Evolutionary conservation across 495 filamentous ascomycete species (phyloP), one percentile per base, ranked within the genome.

Genomic region (Talaromyces wortmannii): DNA sequence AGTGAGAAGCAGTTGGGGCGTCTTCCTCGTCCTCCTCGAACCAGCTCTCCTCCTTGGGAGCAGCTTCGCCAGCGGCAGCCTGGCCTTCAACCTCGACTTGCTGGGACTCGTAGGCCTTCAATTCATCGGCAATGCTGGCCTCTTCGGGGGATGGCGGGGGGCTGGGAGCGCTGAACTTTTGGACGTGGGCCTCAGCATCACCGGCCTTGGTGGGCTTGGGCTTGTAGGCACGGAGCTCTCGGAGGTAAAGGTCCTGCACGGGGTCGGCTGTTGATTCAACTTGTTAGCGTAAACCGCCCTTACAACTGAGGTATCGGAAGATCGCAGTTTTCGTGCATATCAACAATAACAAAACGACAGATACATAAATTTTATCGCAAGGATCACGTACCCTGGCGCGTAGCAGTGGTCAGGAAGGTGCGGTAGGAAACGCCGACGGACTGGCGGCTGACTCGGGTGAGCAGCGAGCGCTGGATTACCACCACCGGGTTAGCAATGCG

Each of bases 201-300:
- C 80, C 79, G 50, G 91, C 76, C 77, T 97, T 97, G 77, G 91
- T 63, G 50, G 86, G 79, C 17, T 86, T 74, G 40, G 88, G 79
- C 80, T 97, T 99, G 85, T 92, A 97, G 72, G 83, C 80, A 71
- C 89, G 91, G 62, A 99, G 84, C 72, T 97, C 92, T 62, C 83
- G 83, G 63, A 99, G 86, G 82, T 97, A 99, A 63, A 99, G 83
- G 60, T 97, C 92, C 76, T 96, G 94, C 61, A 99, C 87, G 59
- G 94, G 80, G 75, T 99, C 94, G 77, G 86, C 95, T 97, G 69
- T 55, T 40, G 12, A 30, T 8, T 31, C 50, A 45, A 23, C 23
- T 4, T 23, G 23, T 23, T 23, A 23, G 23, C 23, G 23, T 36
- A 23, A 53, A 51, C 42, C 45, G 36, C 30, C 40, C 3, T 23